phyloP scores from a whole-genome alignment of 1,284 basidiomycete genomes.

The Abortiporus biennis region DNA sequence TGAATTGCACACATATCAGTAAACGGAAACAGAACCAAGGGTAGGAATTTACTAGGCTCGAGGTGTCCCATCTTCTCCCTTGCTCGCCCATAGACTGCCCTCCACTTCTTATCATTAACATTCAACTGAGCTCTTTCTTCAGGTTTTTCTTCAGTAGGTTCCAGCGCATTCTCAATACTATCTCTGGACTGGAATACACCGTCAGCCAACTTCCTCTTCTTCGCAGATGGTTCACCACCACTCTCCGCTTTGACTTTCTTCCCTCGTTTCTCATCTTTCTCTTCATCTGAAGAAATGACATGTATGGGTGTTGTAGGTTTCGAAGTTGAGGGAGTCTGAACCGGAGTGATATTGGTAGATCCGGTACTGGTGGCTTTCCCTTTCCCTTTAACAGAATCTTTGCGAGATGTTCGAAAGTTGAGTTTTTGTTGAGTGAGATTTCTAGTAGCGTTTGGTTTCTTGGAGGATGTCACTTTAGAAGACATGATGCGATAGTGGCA shows the following conservation, averaged over 20 bases:
- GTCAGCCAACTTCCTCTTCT: constrained; percentile 5
- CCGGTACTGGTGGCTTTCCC: too few species aligned
- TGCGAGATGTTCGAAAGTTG: too few species aligned
- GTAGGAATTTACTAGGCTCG: constrained; percentile 47
- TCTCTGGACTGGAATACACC: constrained; percentile 15
- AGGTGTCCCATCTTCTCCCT: constrained; percentile 50
- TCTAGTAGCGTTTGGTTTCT: too few species aligned
- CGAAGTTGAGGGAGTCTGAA: too few species aligned
- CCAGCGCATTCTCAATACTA: constrained; percentile 15
- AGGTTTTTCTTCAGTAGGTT: constrained; percentile 9
- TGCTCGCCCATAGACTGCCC: constrained; percentile 38
- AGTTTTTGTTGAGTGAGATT: too few species aligned
- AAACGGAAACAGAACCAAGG: constrained; percentile 8
- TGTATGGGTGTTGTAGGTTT: too few species aligned
- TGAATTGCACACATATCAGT: constrained; percentile 19
- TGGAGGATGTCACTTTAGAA: too few species aligned
- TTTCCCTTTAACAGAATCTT: too few species aligned
- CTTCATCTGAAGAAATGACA: too few species aligned
- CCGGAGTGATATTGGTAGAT: too few species aligned
- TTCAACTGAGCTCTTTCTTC: constrained; percentile 23
- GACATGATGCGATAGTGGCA: too few species aligned
- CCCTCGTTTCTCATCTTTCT: too few species aligned
- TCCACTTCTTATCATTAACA: constrained; percentile 47
- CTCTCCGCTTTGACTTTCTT: not conserved
- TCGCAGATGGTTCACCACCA: not conserved